Conservation (phyloP, 352 stramenopile genomes). For the Phytophthora pseudosyringae region DNA sequence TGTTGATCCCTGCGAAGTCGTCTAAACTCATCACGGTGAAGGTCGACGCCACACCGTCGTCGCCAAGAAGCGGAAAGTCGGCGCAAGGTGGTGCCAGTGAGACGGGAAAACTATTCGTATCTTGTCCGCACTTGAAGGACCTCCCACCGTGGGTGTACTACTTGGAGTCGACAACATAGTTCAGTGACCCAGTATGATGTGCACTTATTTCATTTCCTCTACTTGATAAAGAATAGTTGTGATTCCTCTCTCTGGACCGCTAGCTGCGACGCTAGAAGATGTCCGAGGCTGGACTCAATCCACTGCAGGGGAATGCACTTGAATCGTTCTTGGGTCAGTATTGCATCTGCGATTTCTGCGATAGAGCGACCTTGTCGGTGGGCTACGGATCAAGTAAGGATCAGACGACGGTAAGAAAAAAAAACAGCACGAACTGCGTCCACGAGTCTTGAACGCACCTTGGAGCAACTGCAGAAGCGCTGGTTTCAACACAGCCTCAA, state of each 20-base stretch:
- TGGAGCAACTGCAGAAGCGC: constrained; percentile 45
- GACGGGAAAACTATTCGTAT: constrained; percentile 83
- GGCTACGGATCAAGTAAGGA: constrained; percentile 23
- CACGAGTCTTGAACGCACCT: constrained; percentile 32
- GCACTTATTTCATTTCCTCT: constrained; percentile 3
- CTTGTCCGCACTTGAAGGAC: constrained; percentile 69
- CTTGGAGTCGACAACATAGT: constrained; percentile 48
- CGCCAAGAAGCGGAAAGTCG: constrained; percentile 21
- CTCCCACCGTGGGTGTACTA: constrained; percentile 91
- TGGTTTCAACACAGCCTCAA: constrained; percentile 50
- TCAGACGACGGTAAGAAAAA: constrained; percentile 4
- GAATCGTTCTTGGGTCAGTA: constrained; percentile 56
- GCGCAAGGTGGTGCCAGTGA: constrained; percentile 13
- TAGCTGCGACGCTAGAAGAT: constrained; percentile 33
- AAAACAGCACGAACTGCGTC: neutral
- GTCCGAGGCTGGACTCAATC: constrained; percentile 50
- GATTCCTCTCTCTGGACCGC: constrained; percentile 45
- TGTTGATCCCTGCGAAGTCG: constrained; percentile 78
- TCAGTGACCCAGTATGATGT: neutral
- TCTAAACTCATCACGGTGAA: constrained; percentile 66
- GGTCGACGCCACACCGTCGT: constrained; percentile 42
- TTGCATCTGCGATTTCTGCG: constrained; percentile 54
- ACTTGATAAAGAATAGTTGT: constrained; percentile 45
- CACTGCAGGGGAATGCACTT: constrained; percentile 57
- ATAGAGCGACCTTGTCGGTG: constrained; percentile 40